A percentile compares a stretch with the other conserved stretches of the same genome.
These are phyloP conservation scores for Globisporangium ultimum DNA, from an alignment of 352 stramenopile species.

Conservation along the genomic window DNA sequence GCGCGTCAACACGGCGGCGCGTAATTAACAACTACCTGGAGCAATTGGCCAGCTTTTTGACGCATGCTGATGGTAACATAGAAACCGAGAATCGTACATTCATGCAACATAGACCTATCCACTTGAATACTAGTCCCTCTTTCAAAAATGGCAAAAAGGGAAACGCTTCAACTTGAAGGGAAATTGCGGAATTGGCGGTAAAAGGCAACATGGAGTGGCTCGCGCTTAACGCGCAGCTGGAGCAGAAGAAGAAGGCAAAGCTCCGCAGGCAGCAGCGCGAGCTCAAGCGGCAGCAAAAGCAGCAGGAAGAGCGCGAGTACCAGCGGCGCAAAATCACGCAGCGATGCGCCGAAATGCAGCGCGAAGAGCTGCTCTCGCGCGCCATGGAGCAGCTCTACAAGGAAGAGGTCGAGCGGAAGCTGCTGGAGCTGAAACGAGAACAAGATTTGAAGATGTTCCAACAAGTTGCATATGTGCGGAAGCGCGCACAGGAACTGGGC, in stretches of 20 bases:
- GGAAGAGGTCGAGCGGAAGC: slow-evolving; percentile 18
- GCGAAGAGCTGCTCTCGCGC: slow-evolving; percentile 47
- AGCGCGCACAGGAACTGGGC: slow-evolving; percentile 26
- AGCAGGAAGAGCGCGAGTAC: slow-evolving; percentile 26
- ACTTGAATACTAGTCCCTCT: neutral
- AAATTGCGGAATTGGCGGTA: neutral
- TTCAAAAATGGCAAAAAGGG: neutral
- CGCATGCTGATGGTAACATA: neutral
- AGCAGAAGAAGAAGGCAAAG: slow-evolving; percentile 42
- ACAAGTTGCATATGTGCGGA: slow-evolving; percentile 20
- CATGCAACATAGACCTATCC: neutral
- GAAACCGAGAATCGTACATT: neutral
- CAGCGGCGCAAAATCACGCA: slow-evolving; percentile 24
- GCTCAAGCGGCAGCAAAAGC: slow-evolving; percentile 23
- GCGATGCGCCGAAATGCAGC: slow-evolving; percentile 48
- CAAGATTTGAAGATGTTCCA: slow-evolving; percentile 35
- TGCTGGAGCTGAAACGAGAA: slow-evolving; percentile 28
- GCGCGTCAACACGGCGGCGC: no score
- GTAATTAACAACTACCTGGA: no score
- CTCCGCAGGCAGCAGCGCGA: slow-evolving; percentile 50
- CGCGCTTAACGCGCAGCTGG: slow-evolving; percentile 39
- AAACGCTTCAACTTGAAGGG: slow-evolving; percentile 9
- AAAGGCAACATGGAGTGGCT: slow-evolving; percentile 37
- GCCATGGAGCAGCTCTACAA: slow-evolving; percentile 31
- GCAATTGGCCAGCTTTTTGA: no score